Conservation (phyloP, 768 basidiomycete genomes). For the Pilatotrama ljubarskyi region DNA sequence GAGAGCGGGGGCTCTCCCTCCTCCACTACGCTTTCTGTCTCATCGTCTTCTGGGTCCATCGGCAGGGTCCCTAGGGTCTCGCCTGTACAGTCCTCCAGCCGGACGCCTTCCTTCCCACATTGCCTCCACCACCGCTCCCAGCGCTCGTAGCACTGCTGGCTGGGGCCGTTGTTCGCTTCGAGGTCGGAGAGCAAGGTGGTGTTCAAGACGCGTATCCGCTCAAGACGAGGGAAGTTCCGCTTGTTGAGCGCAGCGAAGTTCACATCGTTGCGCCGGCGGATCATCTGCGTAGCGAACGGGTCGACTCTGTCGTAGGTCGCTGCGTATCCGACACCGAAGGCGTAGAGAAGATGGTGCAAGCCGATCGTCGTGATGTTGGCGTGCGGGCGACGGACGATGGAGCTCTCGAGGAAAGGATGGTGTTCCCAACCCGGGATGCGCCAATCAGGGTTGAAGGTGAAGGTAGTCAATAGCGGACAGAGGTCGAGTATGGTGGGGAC, state of each 20-base stretch:
- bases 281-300: constrained; percentile 41
- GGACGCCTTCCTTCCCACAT: constrained; percentile 48
- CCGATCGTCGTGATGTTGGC: constrained; percentile 60
- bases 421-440: constrained; percentile 37
- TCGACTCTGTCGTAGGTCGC: constrained; percentile 43
- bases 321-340: constrained; percentile 65
- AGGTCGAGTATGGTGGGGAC: constrained; percentile 59
- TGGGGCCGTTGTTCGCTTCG: constrained; percentile 53
- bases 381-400: constrained; percentile 55
- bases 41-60: constrained; percentile 33
- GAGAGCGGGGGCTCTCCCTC: constrained; percentile 32
- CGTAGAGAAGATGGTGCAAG: constrained; percentile 65
- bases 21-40: constrained; percentile 31
- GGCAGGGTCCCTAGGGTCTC: constrained; percentile 51
- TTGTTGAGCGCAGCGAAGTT: constrained; percentile 58
- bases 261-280: constrained; percentile 60
- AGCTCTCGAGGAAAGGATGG: constrained; percentile 30
- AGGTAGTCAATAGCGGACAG: constrained; percentile 60
- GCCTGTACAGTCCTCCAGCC: constrained; percentile 79
- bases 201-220: constrained; percentile 59
- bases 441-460: constrained; percentile 81
- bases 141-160: constrained; percentile 42
- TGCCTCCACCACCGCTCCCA: constrained; percentile 73
- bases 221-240: constrained; percentile 60
- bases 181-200: constrained; percentile 55